Percentiles rank a stretch among this genome's conserved stretches.
Evolutionary conservation across 768 basidiomycete genomes (phyloP).

Genomic region (Tremella fuciformis): DNA sequence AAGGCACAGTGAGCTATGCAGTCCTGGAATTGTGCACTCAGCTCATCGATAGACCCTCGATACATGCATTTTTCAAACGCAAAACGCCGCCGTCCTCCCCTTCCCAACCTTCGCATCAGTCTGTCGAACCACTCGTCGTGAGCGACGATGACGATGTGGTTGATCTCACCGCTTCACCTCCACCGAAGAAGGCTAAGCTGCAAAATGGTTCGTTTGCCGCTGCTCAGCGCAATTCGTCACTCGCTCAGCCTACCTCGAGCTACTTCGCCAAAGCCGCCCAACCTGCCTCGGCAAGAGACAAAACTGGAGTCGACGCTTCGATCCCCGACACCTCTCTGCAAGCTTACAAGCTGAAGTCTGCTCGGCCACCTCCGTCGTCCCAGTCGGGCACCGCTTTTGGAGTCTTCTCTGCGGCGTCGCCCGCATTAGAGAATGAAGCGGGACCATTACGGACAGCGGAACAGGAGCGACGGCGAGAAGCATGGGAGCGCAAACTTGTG

Average conservation of each 20-base stretch:
- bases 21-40: no score
- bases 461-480: slow-evolving; percentile 29
- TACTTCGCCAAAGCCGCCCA: slow-evolving; percentile 21
- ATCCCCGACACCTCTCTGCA: neutral
- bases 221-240: neutral
- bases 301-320: neutral
- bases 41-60: slow-evolving; percentile 13
- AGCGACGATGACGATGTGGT: slow-evolving; percentile 22
- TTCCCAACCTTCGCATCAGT: slow-evolving; percentile 6
- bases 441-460: slow-evolving; percentile 18
- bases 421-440: neutral
- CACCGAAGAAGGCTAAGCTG: slow-evolving; percentile 25
- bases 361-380: slow-evolving; percentile 10
- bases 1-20: slow-evolving; percentile 12
- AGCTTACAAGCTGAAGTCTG: slow-evolving; percentile 15
- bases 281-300: neutral
- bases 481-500: slow-evolving; percentile 32
- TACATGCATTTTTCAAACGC: slow-evolving; percentile 45
- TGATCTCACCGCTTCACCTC: slow-evolving; percentile 28
- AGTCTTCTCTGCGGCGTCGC: neutral
- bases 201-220: neutral
- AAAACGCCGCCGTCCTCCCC: slow-evolving; percentile 35
- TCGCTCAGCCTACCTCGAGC: slow-evolving; percentile 15
- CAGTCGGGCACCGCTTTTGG: slow-evolving; percentile 36
- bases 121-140: neutral